Conservation (phyloP, 106 monocot genomes). For the Hemerocallis citrina region DNA sequence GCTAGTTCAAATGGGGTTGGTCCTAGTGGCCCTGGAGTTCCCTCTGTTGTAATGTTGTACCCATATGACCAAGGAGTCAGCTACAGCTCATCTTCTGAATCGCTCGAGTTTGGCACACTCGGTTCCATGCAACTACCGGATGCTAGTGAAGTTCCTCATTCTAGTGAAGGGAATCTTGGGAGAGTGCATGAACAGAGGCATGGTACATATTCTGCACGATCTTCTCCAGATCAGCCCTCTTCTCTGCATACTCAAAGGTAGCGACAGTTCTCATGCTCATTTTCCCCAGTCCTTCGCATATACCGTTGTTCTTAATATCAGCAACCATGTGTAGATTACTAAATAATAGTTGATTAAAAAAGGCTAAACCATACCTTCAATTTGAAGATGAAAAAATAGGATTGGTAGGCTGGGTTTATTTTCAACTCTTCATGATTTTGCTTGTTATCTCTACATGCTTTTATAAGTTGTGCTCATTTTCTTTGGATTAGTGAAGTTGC, state of each 20-base stretch:
- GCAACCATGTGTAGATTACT: too few relatives aligned
- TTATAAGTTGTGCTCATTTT: too few relatives aligned
- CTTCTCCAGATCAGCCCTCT: constrained; percentile 62
- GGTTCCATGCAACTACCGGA: constrained; percentile 28
- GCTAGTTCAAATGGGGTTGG: constrained; percentile 32
- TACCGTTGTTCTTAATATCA: too few relatives aligned
- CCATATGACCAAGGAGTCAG: constrained; percentile 34
- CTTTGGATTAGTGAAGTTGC: too few relatives aligned
- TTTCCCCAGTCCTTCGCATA: too few relatives aligned
- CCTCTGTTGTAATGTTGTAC: constrained; percentile 51
- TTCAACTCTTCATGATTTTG: too few relatives aligned
- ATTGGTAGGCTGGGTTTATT: too few relatives aligned
- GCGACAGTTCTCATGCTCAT: constrained; percentile 5
- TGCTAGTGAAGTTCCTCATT: constrained; percentile 19
- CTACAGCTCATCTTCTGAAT: constrained; percentile 27
- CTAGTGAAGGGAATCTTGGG: constrained; percentile 16
- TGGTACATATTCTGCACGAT: constrained; percentile 24
- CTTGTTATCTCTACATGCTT: too few relatives aligned
- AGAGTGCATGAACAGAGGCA: constrained; percentile 35
- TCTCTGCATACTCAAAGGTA: constrained; percentile 47
- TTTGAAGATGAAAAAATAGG: too few relatives aligned
- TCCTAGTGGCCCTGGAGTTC: too few relatives aligned
- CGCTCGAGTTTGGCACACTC: constrained; percentile 68
- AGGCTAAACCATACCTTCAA: too few relatives aligned
- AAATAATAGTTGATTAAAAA: too few relatives aligned